phyloP scores from a whole-genome alignment of 2,329 filamentous ascomycete species.

The Grosmannia serpens region DNA sequence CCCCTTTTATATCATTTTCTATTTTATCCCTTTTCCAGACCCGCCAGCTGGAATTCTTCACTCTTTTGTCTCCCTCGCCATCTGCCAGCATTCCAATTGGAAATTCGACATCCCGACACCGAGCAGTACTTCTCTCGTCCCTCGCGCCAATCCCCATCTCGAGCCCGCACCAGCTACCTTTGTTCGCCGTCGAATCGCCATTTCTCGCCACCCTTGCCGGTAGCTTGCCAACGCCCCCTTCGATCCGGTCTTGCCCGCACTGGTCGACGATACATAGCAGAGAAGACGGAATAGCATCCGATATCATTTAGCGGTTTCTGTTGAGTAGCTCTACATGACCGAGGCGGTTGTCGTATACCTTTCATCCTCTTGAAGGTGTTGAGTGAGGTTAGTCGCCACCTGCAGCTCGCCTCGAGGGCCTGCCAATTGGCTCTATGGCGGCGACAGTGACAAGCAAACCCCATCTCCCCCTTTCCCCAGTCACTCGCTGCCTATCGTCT shows the following conservation, averaged over 20 bases:
- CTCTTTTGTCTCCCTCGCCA: constrained; percentile 1
- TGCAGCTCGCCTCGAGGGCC: not conserved
- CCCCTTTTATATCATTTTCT: constrained; percentile 1
- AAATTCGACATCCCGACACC: constrained; percentile 1
- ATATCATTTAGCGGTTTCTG: not conserved
- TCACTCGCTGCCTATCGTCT: not conserved
- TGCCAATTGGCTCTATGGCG: not conserved
- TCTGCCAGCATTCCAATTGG: constrained; percentile 6
- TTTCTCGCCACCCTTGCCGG: no score
- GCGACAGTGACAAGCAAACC: not conserved
- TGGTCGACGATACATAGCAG: not conserved
- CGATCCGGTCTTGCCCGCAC: not conserved
- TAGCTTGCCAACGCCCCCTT: not conserved
- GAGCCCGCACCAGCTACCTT: no score
- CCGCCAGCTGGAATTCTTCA: constrained; percentile 1
- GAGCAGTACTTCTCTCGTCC: not conserved
- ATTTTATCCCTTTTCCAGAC: constrained; percentile 3
- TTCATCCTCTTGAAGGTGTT: not conserved
- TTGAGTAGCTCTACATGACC: not conserved
- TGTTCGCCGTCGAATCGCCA: no score
- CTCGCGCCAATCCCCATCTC: not conserved
- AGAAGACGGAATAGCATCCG: not conserved
- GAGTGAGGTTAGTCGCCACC: not conserved
- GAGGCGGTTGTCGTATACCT: not conserved
- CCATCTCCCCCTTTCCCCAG: no score